Conservation (phyloP, 1,139 yeast genomes). For the Candida sanyaensis region DNA sequence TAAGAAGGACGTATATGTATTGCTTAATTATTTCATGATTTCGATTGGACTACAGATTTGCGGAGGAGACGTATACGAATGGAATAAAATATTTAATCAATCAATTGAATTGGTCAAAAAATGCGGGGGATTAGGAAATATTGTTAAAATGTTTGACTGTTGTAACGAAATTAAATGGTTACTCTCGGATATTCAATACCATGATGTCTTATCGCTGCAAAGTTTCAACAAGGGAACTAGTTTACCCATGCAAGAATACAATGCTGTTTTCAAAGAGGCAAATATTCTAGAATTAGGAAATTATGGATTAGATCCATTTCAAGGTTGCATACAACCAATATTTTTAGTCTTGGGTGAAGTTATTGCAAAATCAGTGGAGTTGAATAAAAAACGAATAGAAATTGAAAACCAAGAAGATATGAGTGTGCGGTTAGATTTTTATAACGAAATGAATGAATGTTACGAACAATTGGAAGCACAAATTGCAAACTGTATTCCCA, state of each 20-base stretch:
- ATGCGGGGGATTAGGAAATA: slow-evolving; percentile 36
- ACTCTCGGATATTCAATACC: slow-evolving; percentile 44
- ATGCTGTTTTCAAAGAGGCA: slow-evolving; percentile 17
- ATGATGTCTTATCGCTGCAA: slow-evolving; percentile 42
- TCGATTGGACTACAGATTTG: slow-evolving; percentile 37
- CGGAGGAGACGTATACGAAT: slow-evolving; percentile 45
- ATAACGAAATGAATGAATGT: slow-evolving; percentile 17
- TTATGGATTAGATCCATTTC: slow-evolving; percentile 52
- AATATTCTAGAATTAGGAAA: slow-evolving; percentile 21
- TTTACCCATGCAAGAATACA: slow-evolving; percentile 35
- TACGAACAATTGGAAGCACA: slow-evolving; percentile 18
- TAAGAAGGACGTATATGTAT: slow-evolving; percentile 23
- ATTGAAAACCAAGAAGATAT: slow-evolving; percentile 7
- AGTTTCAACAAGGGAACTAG: slow-evolving; percentile 39
- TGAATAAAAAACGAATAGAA: slow-evolving; percentile 13
- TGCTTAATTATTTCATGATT: slow-evolving; percentile 30
- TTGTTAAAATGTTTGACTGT: slow-evolving; percentile 25
- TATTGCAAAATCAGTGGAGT: slow-evolving; percentile 29
- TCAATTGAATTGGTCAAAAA: slow-evolving; percentile 22
- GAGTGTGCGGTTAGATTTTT: slow-evolving; percentile 16
- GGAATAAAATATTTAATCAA: slow-evolving; percentile 34
- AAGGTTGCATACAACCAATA: slow-evolving; percentile 48
- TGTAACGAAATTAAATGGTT: slow-evolving; percentile 47
- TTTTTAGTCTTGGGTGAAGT: slow-evolving; percentile 44
- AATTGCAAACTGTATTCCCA: slow-evolving; percentile 26